Percentiles rank a stretch among this genome's conserved stretches.
Evolutionary conservation across 2,329 filamentous ascomycete species (phyloP).

Genomic region (Chlorencoelia australis): DNA sequence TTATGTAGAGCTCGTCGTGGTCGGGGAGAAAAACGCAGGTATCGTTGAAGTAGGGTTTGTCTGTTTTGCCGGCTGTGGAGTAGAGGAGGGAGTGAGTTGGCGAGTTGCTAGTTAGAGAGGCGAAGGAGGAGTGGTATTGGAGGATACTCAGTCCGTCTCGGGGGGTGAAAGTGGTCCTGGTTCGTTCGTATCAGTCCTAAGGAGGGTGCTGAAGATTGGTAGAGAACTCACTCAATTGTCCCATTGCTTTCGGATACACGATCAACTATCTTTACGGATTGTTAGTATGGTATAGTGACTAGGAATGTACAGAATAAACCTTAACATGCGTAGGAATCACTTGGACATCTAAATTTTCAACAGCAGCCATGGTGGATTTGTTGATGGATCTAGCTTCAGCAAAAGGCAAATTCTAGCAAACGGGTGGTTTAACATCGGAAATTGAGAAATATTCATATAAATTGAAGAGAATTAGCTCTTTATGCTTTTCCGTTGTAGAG

Average conservation of each 20-base stretch:
- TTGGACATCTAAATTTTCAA: background rate
- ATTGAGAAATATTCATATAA: too few relatives aligned
- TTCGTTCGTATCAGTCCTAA: conserved; percentile 8
- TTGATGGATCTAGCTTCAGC: too few relatives aligned
- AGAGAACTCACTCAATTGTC: conserved; percentile 13
- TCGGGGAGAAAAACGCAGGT: conserved; percentile 34
- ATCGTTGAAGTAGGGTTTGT: conserved; percentile 37
- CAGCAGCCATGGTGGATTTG: too few relatives aligned
- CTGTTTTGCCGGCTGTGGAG: conserved; percentile 30
- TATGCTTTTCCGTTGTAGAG: too few relatives aligned
- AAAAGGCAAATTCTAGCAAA: too few relatives aligned
- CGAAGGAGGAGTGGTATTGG: conserved; percentile 31
- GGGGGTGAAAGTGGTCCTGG: conserved; percentile 12
- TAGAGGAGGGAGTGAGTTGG: conserved; percentile 33
- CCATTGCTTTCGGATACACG: conserved; percentile 19
- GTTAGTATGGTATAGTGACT: background rate
- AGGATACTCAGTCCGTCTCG: conserved; percentile 27
- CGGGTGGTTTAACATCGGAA: too few relatives aligned
- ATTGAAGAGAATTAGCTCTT: too few relatives aligned
- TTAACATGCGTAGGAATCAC: conserved; percentile 1
- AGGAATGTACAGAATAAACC: conserved; percentile 3
- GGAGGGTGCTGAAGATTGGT: background rate
- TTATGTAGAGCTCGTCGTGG: conserved; percentile 35
- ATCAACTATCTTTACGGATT: conserved; percentile 13
- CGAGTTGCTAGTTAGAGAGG: conserved; percentile 25